These are phyloP conservation scores for Penicillium argentinense DNA, from an alignment of 495 filamentous ascomycete genomes.

Conservation along the genomic window DNA sequence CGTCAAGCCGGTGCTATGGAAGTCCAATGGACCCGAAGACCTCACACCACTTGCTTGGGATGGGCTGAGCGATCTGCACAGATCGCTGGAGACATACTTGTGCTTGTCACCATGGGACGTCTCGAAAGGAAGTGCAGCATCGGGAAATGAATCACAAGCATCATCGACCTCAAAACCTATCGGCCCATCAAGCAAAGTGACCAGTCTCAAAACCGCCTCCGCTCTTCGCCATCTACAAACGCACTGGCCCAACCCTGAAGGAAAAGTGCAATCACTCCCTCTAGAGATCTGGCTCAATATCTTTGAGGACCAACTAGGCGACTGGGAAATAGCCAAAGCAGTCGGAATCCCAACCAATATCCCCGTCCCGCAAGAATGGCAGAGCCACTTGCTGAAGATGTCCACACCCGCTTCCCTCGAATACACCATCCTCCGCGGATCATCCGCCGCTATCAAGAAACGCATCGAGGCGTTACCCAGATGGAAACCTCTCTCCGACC, in stretches of 20 bases:
- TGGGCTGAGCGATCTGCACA: conserved; percentile 62
- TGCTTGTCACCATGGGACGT: conserved; percentile 23
- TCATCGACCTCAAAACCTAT: conserved; percentile 5
- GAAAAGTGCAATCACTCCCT: conserved; percentile 52
- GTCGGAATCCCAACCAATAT: conserved; percentile 78
- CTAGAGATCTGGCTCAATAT: conserved; percentile 88
- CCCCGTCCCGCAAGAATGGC: conserved; percentile 73
- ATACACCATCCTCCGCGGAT: conserved; percentile 73
- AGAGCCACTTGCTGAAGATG: conserved; percentile 48
- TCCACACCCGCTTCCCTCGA: conserved; percentile 63
- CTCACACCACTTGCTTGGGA: conserved; percentile 60
- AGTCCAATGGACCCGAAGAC: conserved; percentile 55
- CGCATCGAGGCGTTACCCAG: conserved; percentile 64
- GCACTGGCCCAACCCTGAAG: conserved; percentile 22
- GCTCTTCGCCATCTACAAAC: conserved; percentile 44
- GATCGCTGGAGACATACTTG: conserved; percentile 60
- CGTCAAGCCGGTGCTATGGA: conserved; percentile 70
- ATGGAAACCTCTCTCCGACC: conserved; percentile 71
- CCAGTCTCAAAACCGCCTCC: conserved; percentile 58
- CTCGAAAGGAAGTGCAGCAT: background rate
- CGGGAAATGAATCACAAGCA: background rate
- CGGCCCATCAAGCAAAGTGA: conserved; percentile 54
- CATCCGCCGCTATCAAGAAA: conserved; percentile 64
- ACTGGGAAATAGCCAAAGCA: conserved; percentile 85
- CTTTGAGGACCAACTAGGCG: conserved; percentile 70